phyloP scores from a whole-genome alignment of 768 basidiomycete species.

The Mycena rosella region DNA sequence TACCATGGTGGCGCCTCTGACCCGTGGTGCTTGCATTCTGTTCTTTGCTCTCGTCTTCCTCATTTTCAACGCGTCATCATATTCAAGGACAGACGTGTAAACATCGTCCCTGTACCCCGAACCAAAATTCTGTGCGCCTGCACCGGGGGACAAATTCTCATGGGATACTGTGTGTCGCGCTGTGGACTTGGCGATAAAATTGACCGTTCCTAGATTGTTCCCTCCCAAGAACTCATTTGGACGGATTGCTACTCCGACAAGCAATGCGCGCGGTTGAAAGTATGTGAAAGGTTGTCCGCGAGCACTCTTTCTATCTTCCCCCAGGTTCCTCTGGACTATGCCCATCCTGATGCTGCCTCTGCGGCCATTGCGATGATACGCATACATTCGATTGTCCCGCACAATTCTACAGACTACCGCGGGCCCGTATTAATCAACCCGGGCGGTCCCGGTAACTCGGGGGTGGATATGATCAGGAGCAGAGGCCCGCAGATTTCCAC shows the following conservation, averaged over 20 bases:
- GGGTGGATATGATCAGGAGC: slow-evolving; percentile 19
- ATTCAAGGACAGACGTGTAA: no score
- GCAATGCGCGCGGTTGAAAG: slow-evolving; percentile 30
- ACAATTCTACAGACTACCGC: slow-evolving; percentile 28
- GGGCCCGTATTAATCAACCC: slow-evolving; percentile 40
- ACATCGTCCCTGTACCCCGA: background rate
- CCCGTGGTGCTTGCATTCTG: no score
- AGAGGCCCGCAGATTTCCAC: slow-evolving; percentile 5
- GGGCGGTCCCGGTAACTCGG: slow-evolving; percentile 39
- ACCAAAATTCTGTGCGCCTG: background rate
- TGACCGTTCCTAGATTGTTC: slow-evolving; percentile 1
- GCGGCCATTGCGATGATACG: slow-evolving; percentile 37
- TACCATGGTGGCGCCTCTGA: no score
- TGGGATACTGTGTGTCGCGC: slow-evolving; percentile 14
- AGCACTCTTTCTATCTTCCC: background rate
- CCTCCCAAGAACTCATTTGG: slow-evolving; percentile 24
- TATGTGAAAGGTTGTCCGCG: background rate
- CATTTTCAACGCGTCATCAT: no score
- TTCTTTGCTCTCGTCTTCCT: no score
- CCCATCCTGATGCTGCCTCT: slow-evolving; percentile 20
- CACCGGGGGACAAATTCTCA: background rate
- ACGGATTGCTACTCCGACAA: slow-evolving; percentile 12
- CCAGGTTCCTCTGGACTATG: slow-evolving; percentile 37
- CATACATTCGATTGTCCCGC: slow-evolving; percentile 27
- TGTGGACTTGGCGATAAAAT: no score